Base-by-base conservation (phyloP, 1,284 basidiomycete genomes). In the Xerocomus cyaneibrunnescens region DNA sequence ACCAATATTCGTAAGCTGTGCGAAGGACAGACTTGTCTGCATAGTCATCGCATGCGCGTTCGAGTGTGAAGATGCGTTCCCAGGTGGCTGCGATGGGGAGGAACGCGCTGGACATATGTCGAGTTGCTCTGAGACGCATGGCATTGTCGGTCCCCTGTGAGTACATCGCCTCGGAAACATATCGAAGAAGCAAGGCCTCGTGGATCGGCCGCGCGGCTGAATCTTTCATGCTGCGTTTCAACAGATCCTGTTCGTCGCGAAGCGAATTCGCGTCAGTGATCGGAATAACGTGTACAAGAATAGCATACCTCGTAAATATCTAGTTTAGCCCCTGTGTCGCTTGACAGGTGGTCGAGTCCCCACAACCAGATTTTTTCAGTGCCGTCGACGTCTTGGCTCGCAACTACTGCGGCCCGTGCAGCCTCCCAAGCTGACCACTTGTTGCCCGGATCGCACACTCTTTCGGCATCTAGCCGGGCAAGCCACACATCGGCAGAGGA, bases 211-310 rank as follows among this genome's bases (percentile, higher is more conserved):
- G 64, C 38, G 73, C 64, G 39, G 66, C 66, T 40, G 75, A 67
- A 41, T 72, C 71, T 49, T 71, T 67, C 69, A 81, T 74, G 64
- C 79, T 81, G 45, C 78, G 75, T 44, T 67, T 72, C 42, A 84
- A 62, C 46, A 83, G 59, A 47, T 58, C 66, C 78, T 83, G 66
- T 56, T 44, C 21, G 28, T 45, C 1, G 39, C 31, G 32, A 7
- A 9, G 21, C 57, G 34, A 41, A 42, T 19, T 16, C 23, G 41
- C 48, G 55, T 62, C 37, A 57, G 46, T 45, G 43, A 53, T 43
- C 22, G 38, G 43, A 48, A 54, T 39, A 46, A 38, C 41, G 22
- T 5, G 36, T 39, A 46, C 43, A 28, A 35, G 22, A 21, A 16
- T 17, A 30, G 59, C 64, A 58, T 62, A 78, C 77, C 76, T 77